Conservation (phyloP, 202 grass and related monocot genomes). For the Alloteropsis angusta region DNA sequence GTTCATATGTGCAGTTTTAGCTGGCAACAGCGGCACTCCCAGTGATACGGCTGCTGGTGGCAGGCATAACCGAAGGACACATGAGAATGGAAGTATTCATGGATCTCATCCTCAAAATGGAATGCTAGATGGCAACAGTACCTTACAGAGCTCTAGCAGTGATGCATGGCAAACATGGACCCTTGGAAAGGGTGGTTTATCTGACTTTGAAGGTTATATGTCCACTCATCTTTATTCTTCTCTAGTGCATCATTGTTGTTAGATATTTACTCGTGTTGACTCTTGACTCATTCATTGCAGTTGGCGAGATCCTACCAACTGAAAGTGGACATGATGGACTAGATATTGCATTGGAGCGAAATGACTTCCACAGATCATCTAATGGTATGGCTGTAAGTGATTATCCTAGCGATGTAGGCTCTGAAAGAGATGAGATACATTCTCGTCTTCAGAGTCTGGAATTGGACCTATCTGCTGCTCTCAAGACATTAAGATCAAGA, state of each 20-base stretch:
- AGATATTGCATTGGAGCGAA: conserved; percentile 22
- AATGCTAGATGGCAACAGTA: conserved; percentile 22
- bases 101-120: conserved; percentile 32
- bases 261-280: conserved; percentile 19
- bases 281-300: conserved; percentile 34
- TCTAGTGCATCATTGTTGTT: conserved; percentile 8
- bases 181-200: conserved; percentile 34
- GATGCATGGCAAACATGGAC: conserved; percentile 56
- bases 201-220: conserved; percentile 52
- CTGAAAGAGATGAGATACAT: conserved; percentile 60
- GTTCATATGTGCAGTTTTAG: conserved; percentile 31
- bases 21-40: background rate
- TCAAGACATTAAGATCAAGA: conserved; percentile 60
- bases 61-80: background rate
- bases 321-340: conserved; percentile 13
- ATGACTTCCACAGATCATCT: conserved; percentile 23
- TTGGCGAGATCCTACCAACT: conserved; percentile 47
- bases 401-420: conserved; percentile 16
- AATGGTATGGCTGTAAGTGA: conserved; percentile 27
- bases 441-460: conserved; percentile 66
- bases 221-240: conserved; percentile 6
- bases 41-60: background rate
- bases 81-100: conserved; percentile 22
- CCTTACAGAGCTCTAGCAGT: conserved; percentile 21
- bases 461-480: conserved; percentile 56